phyloP scores from a whole-genome alignment of 257 asterid species.

The Misopates orontium region DNA sequence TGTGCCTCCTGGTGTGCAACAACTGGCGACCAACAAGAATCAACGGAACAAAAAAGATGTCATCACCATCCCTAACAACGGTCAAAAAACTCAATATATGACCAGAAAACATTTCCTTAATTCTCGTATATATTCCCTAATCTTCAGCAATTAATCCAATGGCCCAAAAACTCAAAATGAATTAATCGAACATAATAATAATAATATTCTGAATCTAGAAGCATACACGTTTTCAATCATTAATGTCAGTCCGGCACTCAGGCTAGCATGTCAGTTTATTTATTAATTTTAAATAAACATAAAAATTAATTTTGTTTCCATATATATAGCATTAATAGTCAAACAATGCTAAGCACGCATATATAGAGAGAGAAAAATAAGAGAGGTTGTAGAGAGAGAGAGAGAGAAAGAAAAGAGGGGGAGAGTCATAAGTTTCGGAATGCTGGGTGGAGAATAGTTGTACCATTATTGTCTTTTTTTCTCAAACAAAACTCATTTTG shows the following conservation, averaged over 20 bases:
- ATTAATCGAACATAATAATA: too few relatives aligned
- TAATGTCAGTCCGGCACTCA: slow-evolving; percentile 20
- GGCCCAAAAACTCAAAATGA: too few relatives aligned
- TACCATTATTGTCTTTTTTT: too few relatives aligned
- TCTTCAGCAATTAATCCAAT: slow-evolving; percentile 3
- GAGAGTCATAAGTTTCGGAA: slow-evolving; percentile 19
- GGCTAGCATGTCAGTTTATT: slow-evolving; percentile 3
- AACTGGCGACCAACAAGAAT: neutral
- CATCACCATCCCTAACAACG: neutral
- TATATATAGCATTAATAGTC: too few relatives aligned
- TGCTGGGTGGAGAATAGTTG: neutral
- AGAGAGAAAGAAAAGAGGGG: slow-evolving; percentile 36
- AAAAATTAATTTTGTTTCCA: neutral
- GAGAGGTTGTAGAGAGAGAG: neutral
- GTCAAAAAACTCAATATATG: neutral
- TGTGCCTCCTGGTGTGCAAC: neutral
- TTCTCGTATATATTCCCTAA: neutral
- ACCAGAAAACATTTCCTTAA: neutral
- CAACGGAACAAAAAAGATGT: too few relatives aligned
- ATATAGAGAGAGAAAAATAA: too few relatives aligned
- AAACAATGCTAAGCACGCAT: neutral
- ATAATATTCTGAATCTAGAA: too few relatives aligned
- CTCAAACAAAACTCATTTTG: slow-evolving; percentile 13
- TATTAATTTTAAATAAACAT: neutral
- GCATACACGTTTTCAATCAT: slow-evolving; percentile 25